Evolutionary conservation across 2,329 filamentous ascomycete genomes (phyloP).

Genomic region (Tympanopsis confertula): DNA sequence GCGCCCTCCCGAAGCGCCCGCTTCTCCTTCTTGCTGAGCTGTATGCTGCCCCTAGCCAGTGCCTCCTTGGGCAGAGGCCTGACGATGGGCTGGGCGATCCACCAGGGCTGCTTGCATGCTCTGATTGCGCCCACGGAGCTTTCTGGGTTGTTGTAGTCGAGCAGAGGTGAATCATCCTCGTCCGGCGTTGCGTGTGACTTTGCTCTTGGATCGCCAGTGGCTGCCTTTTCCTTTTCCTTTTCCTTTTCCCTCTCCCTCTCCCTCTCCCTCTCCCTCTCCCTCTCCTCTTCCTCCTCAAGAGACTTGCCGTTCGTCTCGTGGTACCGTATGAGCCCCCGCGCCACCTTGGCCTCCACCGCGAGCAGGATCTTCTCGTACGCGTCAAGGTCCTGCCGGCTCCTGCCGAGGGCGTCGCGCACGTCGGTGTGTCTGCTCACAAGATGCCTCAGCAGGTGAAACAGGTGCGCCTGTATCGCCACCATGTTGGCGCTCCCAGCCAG

Average conservation of each 20-base stretch:
- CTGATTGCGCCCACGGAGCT: slow-evolving; percentile 58
- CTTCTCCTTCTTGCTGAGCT: slow-evolving; percentile 56
- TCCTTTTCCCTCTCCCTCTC: slow-evolving; percentile 19
- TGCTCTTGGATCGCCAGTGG: slow-evolving; percentile 1
- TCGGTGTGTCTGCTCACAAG: slow-evolving; percentile 71
- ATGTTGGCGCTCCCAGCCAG: neutral
- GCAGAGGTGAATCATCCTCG: slow-evolving; percentile 16
- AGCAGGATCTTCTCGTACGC: slow-evolving; percentile 66
- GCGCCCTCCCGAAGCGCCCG: no score
- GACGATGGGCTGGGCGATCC: slow-evolving; percentile 80
- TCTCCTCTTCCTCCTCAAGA: slow-evolving; percentile 24
- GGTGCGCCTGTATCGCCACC: slow-evolving; percentile 62
- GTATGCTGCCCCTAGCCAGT: slow-evolving; percentile 66
- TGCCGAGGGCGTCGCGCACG: slow-evolving; percentile 73
- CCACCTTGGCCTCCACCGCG: slow-evolving; percentile 66
- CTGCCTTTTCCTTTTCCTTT: slow-evolving; percentile 8
- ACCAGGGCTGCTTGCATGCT: slow-evolving; percentile 72
- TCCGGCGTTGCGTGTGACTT: slow-evolving; percentile 3
- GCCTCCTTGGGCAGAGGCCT: slow-evolving; percentile 81
- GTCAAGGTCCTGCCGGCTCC: slow-evolving; percentile 54
- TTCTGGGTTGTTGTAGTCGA: no score
- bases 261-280: slow-evolving; percentile 10
- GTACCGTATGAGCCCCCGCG: slow-evolving; percentile 61
- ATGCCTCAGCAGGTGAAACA: slow-evolving; percentile 82
- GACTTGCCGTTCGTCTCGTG: slow-evolving; percentile 37